Conservation (phyloP, 768 basidiomycete genomes). For the Gautieria morchelliformis region DNA sequence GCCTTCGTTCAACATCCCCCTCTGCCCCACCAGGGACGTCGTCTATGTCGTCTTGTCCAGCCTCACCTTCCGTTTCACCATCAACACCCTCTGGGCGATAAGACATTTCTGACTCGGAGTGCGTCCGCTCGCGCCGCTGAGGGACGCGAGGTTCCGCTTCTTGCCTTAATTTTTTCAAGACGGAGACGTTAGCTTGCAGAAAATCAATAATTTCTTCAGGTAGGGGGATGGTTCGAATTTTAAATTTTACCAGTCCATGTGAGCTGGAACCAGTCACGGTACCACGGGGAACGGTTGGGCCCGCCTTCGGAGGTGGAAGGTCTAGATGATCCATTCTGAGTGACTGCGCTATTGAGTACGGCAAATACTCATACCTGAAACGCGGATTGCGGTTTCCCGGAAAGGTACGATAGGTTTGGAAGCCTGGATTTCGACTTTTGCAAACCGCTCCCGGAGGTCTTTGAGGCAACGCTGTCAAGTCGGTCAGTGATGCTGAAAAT, state of each 20-base stretch:
- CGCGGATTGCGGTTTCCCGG: conserved; percentile 86
- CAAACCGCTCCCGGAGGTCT: conserved; percentile 93
- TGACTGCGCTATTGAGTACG: not conserved
- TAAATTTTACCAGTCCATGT: conserved; percentile 68
- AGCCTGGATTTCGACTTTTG: conserved; percentile 83
- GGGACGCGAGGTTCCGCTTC: conserved; percentile 26
- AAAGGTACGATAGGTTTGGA: conserved; percentile 97
- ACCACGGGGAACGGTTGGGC: conserved; percentile 56
- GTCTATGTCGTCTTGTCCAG: conserved; percentile 25
- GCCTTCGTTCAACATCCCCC: conserved; percentile 51
- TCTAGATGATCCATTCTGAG: conserved; percentile 34
- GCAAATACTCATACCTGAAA: conserved; percentile 38
- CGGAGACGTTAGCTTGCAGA: conserved; percentile 58
- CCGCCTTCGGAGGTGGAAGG: conserved; percentile 76
- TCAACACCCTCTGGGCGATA: not conserved
- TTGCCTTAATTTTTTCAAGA: conserved; percentile 53
- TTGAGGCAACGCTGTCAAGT: conserved; percentile 75
- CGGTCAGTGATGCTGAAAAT: not conserved
- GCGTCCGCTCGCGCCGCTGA: not conserved
- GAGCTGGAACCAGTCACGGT: conserved; percentile 64
- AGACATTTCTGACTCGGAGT: not conserved
- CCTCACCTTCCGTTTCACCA: conserved; percentile 23
- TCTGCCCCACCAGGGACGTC: conserved; percentile 35
- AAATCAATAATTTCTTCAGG: conserved; percentile 67
- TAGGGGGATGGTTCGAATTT: conserved; percentile 73